phyloP scores from a whole-genome alignment of 192 early-diverging fungal genomes.

The Coemansia sp. region DNA sequence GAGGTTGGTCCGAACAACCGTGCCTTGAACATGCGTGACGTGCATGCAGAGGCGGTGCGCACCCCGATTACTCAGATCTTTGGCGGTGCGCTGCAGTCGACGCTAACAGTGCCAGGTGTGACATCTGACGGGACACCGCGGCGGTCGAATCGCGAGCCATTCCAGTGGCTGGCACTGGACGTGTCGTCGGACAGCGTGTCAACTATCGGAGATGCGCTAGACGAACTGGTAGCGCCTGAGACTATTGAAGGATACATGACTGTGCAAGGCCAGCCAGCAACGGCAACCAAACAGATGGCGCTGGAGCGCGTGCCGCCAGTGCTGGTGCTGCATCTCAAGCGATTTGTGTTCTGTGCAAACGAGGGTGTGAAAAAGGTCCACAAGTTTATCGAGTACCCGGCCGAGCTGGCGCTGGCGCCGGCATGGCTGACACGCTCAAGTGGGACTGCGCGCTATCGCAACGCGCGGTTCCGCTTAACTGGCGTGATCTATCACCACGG shows the following conservation, averaged over 20 bases:
- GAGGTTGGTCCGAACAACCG: slow-evolving; percentile 88
- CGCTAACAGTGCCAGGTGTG: slow-evolving; percentile 62
- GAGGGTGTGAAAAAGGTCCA: slow-evolving; percentile 81
- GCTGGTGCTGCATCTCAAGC: slow-evolving; percentile 90
- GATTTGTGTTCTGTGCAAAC: slow-evolving; percentile 79
- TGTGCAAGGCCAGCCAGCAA: slow-evolving; percentile 35
- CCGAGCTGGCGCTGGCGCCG: slow-evolving; percentile 64
- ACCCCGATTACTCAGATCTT: slow-evolving; percentile 89
- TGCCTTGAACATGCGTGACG: slow-evolving; percentile 53
- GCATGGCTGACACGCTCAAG: slow-evolving; percentile 40
- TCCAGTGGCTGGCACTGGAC: slow-evolving; percentile 84
- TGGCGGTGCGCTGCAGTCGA: slow-evolving; percentile 76
- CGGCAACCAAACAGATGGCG: slow-evolving; percentile 80
- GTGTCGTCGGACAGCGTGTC: slow-evolving; percentile 73
- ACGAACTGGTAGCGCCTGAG: slow-evolving; percentile 74
- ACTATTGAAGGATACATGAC: slow-evolving; percentile 75
- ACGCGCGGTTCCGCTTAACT: slow-evolving; percentile 68
- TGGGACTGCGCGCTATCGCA: slow-evolving; percentile 25
- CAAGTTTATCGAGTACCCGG: slow-evolving; percentile 78
- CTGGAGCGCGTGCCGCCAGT: slow-evolving; percentile 86
- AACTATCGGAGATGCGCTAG: slow-evolving; percentile 83
- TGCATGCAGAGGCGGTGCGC: slow-evolving; percentile 38
- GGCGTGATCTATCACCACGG: slow-evolving; percentile 97
- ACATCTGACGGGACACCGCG: slow-evolving; percentile 42
- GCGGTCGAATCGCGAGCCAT: slow-evolving; percentile 81